Base-by-base conservation (phyloP, 352 stramenopile genomes). In the Pythium brachiatum region DNA sequence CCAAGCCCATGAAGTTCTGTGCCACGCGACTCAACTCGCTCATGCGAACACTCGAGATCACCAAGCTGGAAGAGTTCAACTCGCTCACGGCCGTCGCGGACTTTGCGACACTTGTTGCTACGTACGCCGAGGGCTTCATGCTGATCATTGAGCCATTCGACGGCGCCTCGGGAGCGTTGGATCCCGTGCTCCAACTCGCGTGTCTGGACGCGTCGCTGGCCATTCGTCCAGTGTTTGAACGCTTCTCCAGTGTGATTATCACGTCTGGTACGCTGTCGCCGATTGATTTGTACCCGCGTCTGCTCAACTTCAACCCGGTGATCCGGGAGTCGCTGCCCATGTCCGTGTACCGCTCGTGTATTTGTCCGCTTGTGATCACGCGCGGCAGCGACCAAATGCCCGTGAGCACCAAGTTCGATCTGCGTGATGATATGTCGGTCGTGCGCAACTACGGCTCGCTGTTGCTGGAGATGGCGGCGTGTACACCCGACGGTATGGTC, bases 221-320 rank as follows among this genome's bases (percentile, higher is more conserved):
- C 15, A 99, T 99, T 70, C 96, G 96, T 27, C 97, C 96, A 6
- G 86, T 99, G n/a, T 99, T 99, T 70, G 97, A 99, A 69, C 81
- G 96, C 50, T 94, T 94, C 32, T 80, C 82, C n/a, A 92, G 76
- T 43, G 83, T 96, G 29, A 79, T 97, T 29, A 96, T 96, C 65
- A 97, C 88, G 2, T 94, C 84, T 3, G 96, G 98, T 4, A 99
- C 98, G 21, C 81, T 99, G 11, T 99, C 95, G 13, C 98, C 98
- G 0, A 98, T 99, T 65, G 97, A 99, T 70, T 78, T 99, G 59
- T 99, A 99, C 74, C 97, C 98, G 3, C 98, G 98, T 26, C 74
- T 99, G 59, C 82, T 99, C 27, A 96, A 99, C 57, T 99, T 99
- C 74, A 92, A 97, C 60, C 97, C 97, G 1, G 95, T 98, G 31